These are phyloP conservation scores for Periconia digitata DNA, from an alignment of 2,329 filamentous ascomycete genomes.

Conservation along the genomic window DNA sequence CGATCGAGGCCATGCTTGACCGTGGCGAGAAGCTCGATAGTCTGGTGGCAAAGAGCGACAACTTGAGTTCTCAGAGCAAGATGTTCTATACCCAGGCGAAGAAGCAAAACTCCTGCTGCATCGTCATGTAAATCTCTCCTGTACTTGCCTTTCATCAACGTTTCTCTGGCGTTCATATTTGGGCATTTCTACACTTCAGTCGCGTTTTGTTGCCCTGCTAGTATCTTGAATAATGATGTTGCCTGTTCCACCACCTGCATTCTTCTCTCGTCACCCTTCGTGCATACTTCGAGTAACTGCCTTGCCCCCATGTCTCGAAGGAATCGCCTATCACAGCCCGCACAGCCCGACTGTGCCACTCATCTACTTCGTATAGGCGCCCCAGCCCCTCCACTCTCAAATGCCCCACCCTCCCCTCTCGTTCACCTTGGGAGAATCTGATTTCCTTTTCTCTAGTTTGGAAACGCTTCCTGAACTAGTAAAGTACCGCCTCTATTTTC, in stretches of 20 bases:
- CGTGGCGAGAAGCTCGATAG: conserved; percentile 96
- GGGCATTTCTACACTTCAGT: not conserved
- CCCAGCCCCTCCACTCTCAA: not conserved
- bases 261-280: not conserved
- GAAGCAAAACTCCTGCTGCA: conserved; percentile 64
- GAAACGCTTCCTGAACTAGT: not conserved
- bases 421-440: not conserved
- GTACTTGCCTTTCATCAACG: not conserved
- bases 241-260: not conserved
- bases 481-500: too few species aligned
- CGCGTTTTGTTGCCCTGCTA: not conserved
- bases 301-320: not conserved
- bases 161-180: not conserved
- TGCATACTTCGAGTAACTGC: conserved; percentile 1
- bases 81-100: conserved; percentile 85
- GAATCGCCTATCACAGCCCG: conserved; percentile 5
- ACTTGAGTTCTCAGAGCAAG: conserved; percentile 87
- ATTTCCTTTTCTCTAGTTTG: not conserved
- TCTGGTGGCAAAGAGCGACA: conserved; percentile 90
- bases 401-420: not conserved
- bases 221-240: not conserved
- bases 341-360: conserved; percentile 12
- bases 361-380: conserved; percentile 4
- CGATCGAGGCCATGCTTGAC: conserved; percentile 84
- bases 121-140: conserved; percentile 53